Evolutionary conservation across 352 stramenopile species (phyloP).

Genomic region (Pythium insidiosum): DNA sequence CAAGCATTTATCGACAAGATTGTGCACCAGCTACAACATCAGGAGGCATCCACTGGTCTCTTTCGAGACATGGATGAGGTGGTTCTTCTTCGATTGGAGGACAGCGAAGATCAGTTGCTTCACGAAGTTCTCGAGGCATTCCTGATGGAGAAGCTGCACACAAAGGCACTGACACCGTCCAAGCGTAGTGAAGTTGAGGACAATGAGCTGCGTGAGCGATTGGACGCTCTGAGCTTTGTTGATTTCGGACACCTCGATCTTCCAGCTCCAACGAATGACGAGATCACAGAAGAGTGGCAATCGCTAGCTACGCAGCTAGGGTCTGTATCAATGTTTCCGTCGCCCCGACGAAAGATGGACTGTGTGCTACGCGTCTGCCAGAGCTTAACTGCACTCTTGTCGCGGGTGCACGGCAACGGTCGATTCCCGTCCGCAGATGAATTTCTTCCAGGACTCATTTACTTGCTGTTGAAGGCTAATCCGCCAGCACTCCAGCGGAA

Average conservation of each 20-base stretch:
- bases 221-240: slow-evolving; percentile 75
- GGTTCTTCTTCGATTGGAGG: slow-evolving; percentile 15
- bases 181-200: slow-evolving; percentile 34
- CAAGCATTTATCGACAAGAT: slow-evolving; percentile 62
- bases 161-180: slow-evolving; percentile 52
- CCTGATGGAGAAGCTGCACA: slow-evolving; percentile 87
- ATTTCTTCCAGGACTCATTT: slow-evolving; percentile 89
- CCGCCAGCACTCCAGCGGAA: slow-evolving; percentile 77
- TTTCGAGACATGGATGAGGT: neutral
- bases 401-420: slow-evolving; percentile 15
- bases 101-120: slow-evolving; percentile 35
- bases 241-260: slow-evolving; percentile 83
- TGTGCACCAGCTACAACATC: slow-evolving; percentile 46
- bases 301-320: slow-evolving; percentile 34
- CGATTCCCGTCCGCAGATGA: slow-evolving; percentile 85
- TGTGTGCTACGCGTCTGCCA: slow-evolving; percentile 67
- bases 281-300: slow-evolving; percentile 29
- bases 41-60: slow-evolving; percentile 2
- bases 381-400: slow-evolving; percentile 59
- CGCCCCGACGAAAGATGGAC: slow-evolving; percentile 84
- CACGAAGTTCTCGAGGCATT: slow-evolving; percentile 83
- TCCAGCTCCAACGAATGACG: slow-evolving; percentile 24
- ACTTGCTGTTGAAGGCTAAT: slow-evolving; percentile 82
- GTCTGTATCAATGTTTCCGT: slow-evolving; percentile 35
- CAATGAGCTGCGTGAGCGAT: slow-evolving; percentile 40